These are phyloP conservation scores for Chlamydomonas sphaeroides DNA, from an alignment of 139 green algal species.

Conservation along the genomic window DNA sequence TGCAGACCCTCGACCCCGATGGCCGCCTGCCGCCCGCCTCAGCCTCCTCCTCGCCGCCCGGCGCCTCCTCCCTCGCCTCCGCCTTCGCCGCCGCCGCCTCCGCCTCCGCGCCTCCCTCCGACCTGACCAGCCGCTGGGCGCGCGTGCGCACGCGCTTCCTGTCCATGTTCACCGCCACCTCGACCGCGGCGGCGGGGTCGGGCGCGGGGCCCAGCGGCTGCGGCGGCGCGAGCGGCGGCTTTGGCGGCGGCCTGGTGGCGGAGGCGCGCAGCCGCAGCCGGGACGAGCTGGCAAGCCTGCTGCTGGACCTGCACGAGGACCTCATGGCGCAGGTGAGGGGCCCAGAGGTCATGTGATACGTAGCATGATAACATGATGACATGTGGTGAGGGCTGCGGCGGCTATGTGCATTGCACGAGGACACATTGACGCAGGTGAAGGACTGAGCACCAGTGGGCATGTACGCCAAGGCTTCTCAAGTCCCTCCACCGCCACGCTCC, in stretches of 20 bases:
- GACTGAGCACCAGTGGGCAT: no score
- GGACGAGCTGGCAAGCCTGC: conserved; percentile 60
- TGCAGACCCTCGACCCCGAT: conserved; percentile 53
- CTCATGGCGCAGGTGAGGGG: conserved; percentile 67
- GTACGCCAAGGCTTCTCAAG: no score
- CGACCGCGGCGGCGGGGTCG: not conserved
- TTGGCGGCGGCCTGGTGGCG: conserved; percentile 2
- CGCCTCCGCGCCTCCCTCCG: no score
- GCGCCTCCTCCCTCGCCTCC: not conserved
- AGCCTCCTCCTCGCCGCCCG: not conserved
- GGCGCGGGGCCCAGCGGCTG: not conserved
- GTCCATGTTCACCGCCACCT: conserved; percentile 47
- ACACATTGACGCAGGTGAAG: no score
- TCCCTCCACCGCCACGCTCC: no score
- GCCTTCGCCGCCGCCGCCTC: not conserved
- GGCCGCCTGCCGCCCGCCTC: conserved; percentile 7
- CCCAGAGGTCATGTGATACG: no score
- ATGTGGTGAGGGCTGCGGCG: no score
- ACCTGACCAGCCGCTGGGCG: conserved; percentile 41
- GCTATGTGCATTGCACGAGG: no score
- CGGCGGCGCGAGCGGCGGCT: no score
- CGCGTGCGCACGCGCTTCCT: conserved; percentile 57
- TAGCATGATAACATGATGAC: no score
- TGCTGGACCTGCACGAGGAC: conserved; percentile 71
- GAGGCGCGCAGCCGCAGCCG: conserved; percentile 45